phyloP scores from a whole-genome alignment of 805 yeast genomes.

The Pichia deserticola region DNA sequence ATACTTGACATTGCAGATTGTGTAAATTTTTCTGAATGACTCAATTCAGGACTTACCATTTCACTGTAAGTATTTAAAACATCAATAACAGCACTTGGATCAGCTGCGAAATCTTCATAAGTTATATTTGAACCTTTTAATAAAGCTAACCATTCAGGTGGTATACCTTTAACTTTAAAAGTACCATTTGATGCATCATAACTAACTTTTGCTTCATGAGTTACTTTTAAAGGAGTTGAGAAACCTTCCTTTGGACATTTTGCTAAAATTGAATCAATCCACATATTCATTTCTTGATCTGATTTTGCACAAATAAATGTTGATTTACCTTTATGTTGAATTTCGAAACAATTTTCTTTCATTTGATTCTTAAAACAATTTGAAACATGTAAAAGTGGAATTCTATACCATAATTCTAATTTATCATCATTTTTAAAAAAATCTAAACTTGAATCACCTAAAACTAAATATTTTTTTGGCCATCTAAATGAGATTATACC shows the following conservation, averaged over 20 bases:
- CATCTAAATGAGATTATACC: constrained; percentile 85
- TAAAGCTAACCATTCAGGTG: constrained; percentile 50
- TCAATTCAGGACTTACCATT: constrained; percentile 34
- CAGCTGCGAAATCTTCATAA: constrained; percentile 54
- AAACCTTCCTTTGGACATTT: constrained; percentile 64
- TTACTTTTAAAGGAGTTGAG: constrained; percentile 88
- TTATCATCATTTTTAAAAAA: constrained; percentile 61
- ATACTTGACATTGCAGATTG: constrained; percentile 1
- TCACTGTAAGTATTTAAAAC: constrained; percentile 47
- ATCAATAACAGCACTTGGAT: constrained; percentile 58
- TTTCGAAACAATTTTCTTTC: constrained; percentile 76
- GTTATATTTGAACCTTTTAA: constrained; percentile 54
- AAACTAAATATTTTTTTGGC: constrained; percentile 80
- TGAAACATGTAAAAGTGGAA: constrained; percentile 52
- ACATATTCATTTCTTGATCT: constrained; percentile 72
- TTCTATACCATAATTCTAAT: constrained; percentile 42
- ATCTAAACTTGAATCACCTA: constrained; percentile 67
- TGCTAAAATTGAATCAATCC: constrained; percentile 84
- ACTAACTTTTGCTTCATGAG: constrained; percentile 88
- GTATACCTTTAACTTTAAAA: constrained; percentile 43
- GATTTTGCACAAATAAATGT: constrained; percentile 69
- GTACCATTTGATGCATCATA: constrained; percentile 70
- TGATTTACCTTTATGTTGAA: constrained; percentile 58
- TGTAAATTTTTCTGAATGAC: constrained; percentile 13
- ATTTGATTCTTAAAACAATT: constrained; percentile 62